These are phyloP conservation scores for Suillus clintonianus DNA, from an alignment of 768 basidiomycete species.

Conservation along the genomic window DNA sequence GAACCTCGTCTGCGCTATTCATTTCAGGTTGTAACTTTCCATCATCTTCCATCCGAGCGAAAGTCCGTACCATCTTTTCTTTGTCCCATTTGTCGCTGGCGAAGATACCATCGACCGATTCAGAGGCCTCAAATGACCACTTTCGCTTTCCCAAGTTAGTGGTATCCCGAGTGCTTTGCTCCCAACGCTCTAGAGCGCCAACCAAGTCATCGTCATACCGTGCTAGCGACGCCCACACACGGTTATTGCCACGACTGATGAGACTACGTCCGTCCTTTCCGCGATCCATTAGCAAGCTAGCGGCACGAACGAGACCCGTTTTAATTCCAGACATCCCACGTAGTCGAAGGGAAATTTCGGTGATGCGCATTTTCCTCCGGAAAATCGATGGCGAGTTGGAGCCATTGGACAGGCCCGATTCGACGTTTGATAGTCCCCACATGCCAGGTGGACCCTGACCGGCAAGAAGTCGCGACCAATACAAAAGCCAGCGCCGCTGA, in stretches of 20 bases:
- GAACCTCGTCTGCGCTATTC: slow-evolving; percentile 37
- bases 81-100: slow-evolving; percentile 64
- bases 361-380: slow-evolving; percentile 54
- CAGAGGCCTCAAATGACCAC: slow-evolving; percentile 25
- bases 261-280: slow-evolving; percentile 38
- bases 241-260: slow-evolving; percentile 34
- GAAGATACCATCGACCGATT: slow-evolving; percentile 45
- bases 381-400: neutral
- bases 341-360: slow-evolving; percentile 60
- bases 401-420: slow-evolving; percentile 8
- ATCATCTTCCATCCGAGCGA: slow-evolving; percentile 59
- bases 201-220: slow-evolving; percentile 77
- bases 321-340: slow-evolving; percentile 53
- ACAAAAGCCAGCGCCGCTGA: slow-evolving; percentile 77
- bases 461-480: slow-evolving; percentile 70
- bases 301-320: slow-evolving; percentile 54
- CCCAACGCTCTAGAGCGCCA: slow-evolving; percentile 61
- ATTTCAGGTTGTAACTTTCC: slow-evolving; percentile 34
- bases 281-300: slow-evolving; percentile 53
- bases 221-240: slow-evolving; percentile 75
- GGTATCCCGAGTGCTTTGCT: slow-evolving; percentile 49
- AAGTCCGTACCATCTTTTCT: slow-evolving; percentile 76
- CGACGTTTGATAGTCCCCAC: slow-evolving; percentile 35
- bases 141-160: slow-evolving; percentile 38
- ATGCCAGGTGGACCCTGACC: slow-evolving; percentile 54